phyloP scores from a whole-genome alignment of 2,329 filamentous ascomycete genomes.

The Macrophomina phaseolina region DNA sequence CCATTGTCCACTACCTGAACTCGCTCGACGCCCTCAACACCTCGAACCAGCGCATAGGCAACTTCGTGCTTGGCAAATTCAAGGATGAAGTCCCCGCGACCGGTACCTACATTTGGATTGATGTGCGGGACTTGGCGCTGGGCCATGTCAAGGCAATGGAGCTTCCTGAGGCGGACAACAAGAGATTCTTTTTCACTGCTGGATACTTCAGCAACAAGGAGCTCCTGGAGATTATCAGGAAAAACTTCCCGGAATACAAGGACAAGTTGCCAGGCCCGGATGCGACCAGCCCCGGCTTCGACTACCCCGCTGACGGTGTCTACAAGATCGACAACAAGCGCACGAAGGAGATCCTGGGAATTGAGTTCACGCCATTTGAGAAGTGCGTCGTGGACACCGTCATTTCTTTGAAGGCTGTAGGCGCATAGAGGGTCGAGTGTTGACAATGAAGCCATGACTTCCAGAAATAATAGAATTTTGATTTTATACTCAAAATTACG shows the following conservation, averaged over 20 bases:
- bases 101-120: constrained; percentile 57
- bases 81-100: constrained; percentile 64
- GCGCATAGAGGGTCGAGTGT: constrained; percentile 32
- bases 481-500: too few relatives aligned
- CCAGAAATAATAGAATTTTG: background rate
- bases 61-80: constrained; percentile 67
- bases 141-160: constrained; percentile 67
- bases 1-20: constrained; percentile 65
- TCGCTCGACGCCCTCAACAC: constrained; percentile 71
- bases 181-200: constrained; percentile 68
- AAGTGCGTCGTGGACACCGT: constrained; percentile 67
- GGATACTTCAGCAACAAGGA: constrained; percentile 67
- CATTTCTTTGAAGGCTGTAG: constrained; percentile 64
- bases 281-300: constrained; percentile 36
- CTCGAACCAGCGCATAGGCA: constrained; percentile 70
- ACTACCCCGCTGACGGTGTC: constrained; percentile 55
- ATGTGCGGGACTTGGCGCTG: constrained; percentile 63
- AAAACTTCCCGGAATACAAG: constrained; percentile 61
- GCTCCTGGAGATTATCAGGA: constrained; percentile 61
- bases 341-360: constrained; percentile 61
- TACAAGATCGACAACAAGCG: constrained; percentile 63
- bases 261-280: constrained; percentile 51
- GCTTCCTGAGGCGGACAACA: constrained; percentile 62
- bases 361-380: constrained; percentile 65
- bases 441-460: background rate